Conservation (phyloP, 352 stramenopile species). For the Phytophthora tentaculata region DNA sequence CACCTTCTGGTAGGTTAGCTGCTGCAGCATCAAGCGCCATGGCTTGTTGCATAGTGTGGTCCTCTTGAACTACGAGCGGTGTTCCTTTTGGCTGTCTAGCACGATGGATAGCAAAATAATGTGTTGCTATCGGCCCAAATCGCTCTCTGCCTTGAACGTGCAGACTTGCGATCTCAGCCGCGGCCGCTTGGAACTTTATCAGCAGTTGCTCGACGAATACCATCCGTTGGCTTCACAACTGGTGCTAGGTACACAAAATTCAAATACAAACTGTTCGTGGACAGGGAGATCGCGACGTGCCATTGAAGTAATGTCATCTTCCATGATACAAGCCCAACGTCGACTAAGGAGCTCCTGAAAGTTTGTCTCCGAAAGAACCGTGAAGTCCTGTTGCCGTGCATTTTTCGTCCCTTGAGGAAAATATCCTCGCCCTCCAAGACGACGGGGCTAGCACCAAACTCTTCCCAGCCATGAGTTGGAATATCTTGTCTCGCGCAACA, state of each 20-base stretch:
- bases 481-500: too few relatives aligned
- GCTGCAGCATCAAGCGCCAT: neutral
- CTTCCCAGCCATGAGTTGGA: too few relatives aligned
- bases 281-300: neutral
- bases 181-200: slow-evolving; percentile 3
- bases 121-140: too few relatives aligned
- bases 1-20: neutral
- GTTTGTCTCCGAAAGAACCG: neutral
- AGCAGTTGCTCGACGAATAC: neutral
- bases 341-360: neutral
- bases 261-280: neutral
- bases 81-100: too few relatives aligned
- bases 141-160: neutral
- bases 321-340: neutral
- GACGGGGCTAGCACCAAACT: too few relatives aligned
- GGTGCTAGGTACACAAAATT: neutral
- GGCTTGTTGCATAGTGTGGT: neutral
- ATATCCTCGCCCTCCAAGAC: too few relatives aligned
- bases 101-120: too few relatives aligned
- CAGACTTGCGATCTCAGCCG: neutral
- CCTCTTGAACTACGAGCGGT: too few relatives aligned
- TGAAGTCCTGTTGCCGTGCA: too few relatives aligned
- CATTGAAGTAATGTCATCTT: neutral
- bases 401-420: too few relatives aligned
- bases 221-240: neutral